These are phyloP conservation scores for Metschnikowia cubensis DNA, from an alignment of 805 yeast genomes.

Conservation along the genomic window DNA sequence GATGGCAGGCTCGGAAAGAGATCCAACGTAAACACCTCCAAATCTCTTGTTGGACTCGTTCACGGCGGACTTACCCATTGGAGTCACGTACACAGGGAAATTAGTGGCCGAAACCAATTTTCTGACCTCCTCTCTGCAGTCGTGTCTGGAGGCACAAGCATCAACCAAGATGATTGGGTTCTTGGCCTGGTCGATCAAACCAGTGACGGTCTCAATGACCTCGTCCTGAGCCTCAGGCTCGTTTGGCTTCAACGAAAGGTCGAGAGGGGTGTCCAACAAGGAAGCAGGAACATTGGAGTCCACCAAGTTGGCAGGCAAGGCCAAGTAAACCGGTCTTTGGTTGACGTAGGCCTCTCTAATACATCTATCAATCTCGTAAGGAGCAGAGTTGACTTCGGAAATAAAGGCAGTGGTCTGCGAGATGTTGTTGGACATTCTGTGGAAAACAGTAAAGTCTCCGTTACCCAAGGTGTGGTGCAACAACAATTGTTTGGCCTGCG, in stretches of 20 bases:
- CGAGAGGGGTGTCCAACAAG: conserved; percentile 60
- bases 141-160: conserved; percentile 83
- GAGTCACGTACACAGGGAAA: conserved; percentile 81
- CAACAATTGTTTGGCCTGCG: conserved; percentile 68
- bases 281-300: conserved; percentile 57
- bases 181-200: conserved; percentile 52
- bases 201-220: conserved; percentile 49
- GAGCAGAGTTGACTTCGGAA: conserved; percentile 61
- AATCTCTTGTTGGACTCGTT: conserved; percentile 55
- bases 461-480: conserved; percentile 83
- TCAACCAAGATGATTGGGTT: conserved; percentile 78
- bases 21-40: conserved; percentile 85
- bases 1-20: conserved; percentile 70
- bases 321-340: conserved; percentile 81
- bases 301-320: conserved; percentile 77
- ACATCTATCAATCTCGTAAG: conserved; percentile 68
- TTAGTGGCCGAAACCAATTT: conserved; percentile 62
- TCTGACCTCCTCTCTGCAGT: conserved; percentile 58
- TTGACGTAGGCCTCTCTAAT: conserved; percentile 64
- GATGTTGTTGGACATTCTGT: conserved; percentile 71
- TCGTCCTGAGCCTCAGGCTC: conserved; percentile 61
- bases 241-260: conserved; percentile 54
- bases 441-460: conserved; percentile 76
- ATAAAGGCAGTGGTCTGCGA: conserved; percentile 63
- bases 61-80: conserved; percentile 84